phyloP scores from a whole-genome alignment of 164 flowering plant species.

The Cinnamomum chago region DNA sequence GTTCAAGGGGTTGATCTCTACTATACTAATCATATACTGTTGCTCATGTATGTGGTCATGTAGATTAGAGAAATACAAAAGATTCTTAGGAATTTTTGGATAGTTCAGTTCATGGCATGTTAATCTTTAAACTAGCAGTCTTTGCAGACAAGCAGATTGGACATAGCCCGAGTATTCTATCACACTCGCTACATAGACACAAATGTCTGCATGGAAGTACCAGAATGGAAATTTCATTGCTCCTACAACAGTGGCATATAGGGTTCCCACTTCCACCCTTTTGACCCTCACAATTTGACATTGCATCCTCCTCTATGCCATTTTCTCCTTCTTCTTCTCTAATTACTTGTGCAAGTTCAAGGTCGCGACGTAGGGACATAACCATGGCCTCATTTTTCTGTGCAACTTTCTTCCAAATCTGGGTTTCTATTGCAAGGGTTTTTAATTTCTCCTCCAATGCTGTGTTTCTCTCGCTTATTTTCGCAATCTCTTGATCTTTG shows the following conservation, averaged over 20 bases:
- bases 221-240: not conserved
- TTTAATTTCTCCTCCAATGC: slow-evolving; percentile 14
- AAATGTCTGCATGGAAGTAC: slow-evolving; percentile 6
- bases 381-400: slow-evolving; percentile 13
- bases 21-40: too few species aligned
- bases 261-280: not conserved
- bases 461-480: slow-evolving; percentile 5
- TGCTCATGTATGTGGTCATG: too few species aligned
- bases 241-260: slow-evolving; percentile 2
- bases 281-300: slow-evolving; percentile 4
- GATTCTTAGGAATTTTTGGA: not conserved
- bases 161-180: not conserved
- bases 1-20: too few species aligned
- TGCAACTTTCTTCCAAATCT: slow-evolving; percentile 11
- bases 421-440: slow-evolving; percentile 9
- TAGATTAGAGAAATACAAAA: not conserved
- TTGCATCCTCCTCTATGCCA: not conserved
- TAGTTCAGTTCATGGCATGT: not conserved
- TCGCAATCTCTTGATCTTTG: slow-evolving; percentile 15
- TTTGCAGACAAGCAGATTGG: slow-evolving; percentile 5
- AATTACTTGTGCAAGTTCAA: slow-evolving; percentile 4
- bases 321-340: slow-evolving; percentile 3
- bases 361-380: slow-evolving; percentile 12
- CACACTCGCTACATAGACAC: slow-evolving; percentile 7
- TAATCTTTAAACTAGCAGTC: slow-evolving; percentile 3